Evolutionary conservation across 257 asterid genomes (phyloP), one percentile per base, ranked within the genome.

Genomic region (Solanum boliviense): DNA sequence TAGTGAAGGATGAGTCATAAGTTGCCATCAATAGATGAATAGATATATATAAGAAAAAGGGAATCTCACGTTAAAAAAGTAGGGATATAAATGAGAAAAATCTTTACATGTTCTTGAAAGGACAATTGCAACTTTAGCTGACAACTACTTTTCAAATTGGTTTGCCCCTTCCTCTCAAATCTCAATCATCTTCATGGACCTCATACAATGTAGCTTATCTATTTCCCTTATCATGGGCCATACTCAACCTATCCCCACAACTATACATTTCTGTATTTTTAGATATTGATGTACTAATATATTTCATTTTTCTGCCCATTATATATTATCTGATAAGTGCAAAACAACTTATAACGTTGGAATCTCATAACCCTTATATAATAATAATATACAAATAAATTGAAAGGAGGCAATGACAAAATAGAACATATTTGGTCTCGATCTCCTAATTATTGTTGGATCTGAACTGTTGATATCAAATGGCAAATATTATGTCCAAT

Each of bases 1-100:
- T 88, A 90, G 95, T 92, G 95, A 88, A 88, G 81, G 94, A 89
- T 93, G 95, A 94, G 76, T 93, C 95, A 94, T 58, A 72, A 88
- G 82, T 90, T 89, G 79, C 86, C 13, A 86, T 82, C 84, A 44
- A 65, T 41, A n/a, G 76, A 68, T 68, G 36, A 62, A 34, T 41
- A 36, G 20, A 39, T 39, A 41, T 41, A 48, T 72, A 84, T 86
- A 34, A 87, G 32, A 88, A 52, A 79, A 75, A 46, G 88, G 88
- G 94, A 92, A 92, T 91, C 93, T 92, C 76, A 90, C 92, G 92
- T 86, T 73, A 73, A 34, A 90, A 92, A 88, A 89, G 90, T 46
- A 83, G 87, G 84, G 82, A 84, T 70, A 32, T 35, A 89, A 88
- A 87, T 76, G 86, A 87, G 27, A 89, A 89, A 86, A 46, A 83